Conservation (phyloP, 495 filamentous ascomycete genomes). For the Penicillium argentinense region DNA sequence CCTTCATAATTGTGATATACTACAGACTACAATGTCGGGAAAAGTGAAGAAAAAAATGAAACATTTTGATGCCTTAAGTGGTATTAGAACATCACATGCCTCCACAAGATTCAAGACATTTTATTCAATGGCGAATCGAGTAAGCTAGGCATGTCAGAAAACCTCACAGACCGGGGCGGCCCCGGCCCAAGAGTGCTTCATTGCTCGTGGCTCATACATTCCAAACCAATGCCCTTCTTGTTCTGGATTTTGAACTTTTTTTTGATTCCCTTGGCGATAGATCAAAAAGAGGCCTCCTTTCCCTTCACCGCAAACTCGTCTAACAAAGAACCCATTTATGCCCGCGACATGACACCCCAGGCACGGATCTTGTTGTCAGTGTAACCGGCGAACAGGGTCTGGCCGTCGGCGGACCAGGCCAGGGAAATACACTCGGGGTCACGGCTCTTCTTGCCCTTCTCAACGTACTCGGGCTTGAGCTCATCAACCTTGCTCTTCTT, state of each 20-base stretch:
- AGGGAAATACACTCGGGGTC: slow-evolving; percentile 97
- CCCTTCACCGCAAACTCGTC: slow-evolving; percentile 20
- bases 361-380: slow-evolving; percentile 99
- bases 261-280: slow-evolving; percentile 34
- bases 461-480: slow-evolving; percentile 97
- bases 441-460: slow-evolving; percentile 97
- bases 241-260: slow-evolving; percentile 36
- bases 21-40: neutral
- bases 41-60: slow-evolving; percentile 28
- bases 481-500: slow-evolving; percentile 99
- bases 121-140: slow-evolving; percentile 35
- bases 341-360: slow-evolving; percentile 91
- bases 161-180: slow-evolving; percentile 22
- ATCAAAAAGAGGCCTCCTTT: slow-evolving; percentile 33
- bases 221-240: slow-evolving; percentile 46
- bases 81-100: slow-evolving; percentile 48
- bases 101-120: slow-evolving; percentile 41
- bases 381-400: slow-evolving; percentile 99
- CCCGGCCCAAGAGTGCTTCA: slow-evolving; percentile 37
- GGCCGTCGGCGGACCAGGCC: slow-evolving; percentile 96
- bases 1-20: neutral
- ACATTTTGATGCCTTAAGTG: slow-evolving; percentile 43
- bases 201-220: slow-evolving; percentile 54
- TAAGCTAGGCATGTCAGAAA: slow-evolving; percentile 43
- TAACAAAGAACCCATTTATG: slow-evolving; percentile 38